A percentile compares a stretch with the other conserved stretches of the same genome.
These are phyloP conservation scores for Meripilus lineatus DNA, from an alignment of 1,284 basidiomycete species.

Conservation along the genomic window DNA sequence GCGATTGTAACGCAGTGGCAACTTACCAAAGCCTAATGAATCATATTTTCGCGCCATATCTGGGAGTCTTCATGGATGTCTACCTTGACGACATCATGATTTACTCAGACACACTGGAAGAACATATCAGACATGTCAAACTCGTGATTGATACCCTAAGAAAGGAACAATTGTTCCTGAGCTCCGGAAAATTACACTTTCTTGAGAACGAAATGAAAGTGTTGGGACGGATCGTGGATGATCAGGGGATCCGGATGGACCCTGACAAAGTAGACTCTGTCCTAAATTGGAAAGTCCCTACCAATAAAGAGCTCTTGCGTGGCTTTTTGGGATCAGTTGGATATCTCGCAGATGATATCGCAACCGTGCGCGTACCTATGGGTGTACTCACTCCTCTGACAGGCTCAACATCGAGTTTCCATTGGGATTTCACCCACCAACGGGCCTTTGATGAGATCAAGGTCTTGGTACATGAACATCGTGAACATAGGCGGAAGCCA, in stretches of 20 bases:
- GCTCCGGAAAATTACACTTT: conserved; percentile 25
- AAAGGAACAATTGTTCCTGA: conserved; percentile 22
- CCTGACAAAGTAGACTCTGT: conserved; percentile 27
- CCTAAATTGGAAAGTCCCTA: conserved; percentile 27
- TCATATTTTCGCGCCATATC: conserved; percentile 31
- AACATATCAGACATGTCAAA: conserved; percentile 24
- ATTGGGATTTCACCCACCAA: too few relatives aligned
- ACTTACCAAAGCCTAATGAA: too few relatives aligned
- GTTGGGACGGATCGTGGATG: conserved; percentile 27
- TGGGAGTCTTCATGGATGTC: conserved; percentile 15
- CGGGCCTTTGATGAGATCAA: conserved; percentile 25
- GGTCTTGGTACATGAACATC: conserved; percentile 14
- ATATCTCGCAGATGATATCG: conserved; percentile 21
- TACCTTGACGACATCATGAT: too few relatives aligned
- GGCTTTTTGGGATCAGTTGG: too few relatives aligned
- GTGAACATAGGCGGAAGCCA: conserved; percentile 16
- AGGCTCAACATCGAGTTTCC: too few relatives aligned
- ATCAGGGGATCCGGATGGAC: conserved; percentile 28
- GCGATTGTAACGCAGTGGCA: too few relatives aligned
- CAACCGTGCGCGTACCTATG: conserved; percentile 18
- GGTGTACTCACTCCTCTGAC: too few relatives aligned
- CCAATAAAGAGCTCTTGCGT: conserved; percentile 15
- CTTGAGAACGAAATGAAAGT: conserved; percentile 20
- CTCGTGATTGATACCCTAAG: conserved; percentile 20
- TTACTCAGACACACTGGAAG: conserved; percentile 12